Evolutionary conservation across 1,284 basidiomycete genomes (phyloP).

Genomic region (Cutaneotrichosporon cutaneum): DNA sequence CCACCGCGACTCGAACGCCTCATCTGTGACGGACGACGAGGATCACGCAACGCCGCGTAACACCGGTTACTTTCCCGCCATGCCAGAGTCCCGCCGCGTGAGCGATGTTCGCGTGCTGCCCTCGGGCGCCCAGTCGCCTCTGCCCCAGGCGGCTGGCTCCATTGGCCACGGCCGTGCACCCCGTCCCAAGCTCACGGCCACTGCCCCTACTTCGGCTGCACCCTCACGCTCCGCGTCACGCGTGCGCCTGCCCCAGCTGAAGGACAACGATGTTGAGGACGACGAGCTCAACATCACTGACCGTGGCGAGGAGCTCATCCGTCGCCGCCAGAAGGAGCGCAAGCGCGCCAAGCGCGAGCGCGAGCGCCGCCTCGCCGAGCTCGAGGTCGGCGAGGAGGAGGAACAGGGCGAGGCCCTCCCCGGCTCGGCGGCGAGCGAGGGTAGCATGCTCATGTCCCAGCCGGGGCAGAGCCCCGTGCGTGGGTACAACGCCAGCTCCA

Average conservation of each 20-base stretch:
- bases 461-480: slow-evolving; percentile 6
- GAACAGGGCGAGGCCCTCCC: slow-evolving; percentile 13
- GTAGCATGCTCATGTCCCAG: neutral
- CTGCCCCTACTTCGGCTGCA: slow-evolving; percentile 3
- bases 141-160: neutral
- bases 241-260: slow-evolving; percentile 13
- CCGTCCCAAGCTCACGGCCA: slow-evolving; percentile 11
- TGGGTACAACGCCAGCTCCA: slow-evolving; percentile 1
- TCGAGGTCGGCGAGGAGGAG: slow-evolving; percentile 28
- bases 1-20: slow-evolving; percentile 2
- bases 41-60: slow-evolving; percentile 21
- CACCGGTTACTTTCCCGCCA: slow-evolving; percentile 15
- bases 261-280: slow-evolving; percentile 39
- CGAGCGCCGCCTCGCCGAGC: slow-evolving; percentile 30
- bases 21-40: slow-evolving; percentile 4
- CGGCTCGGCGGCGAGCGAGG: slow-evolving; percentile 2
- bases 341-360: slow-evolving; percentile 48
- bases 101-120: slow-evolving; percentile 14
- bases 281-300: slow-evolving; percentile 57
- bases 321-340: slow-evolving; percentile 57
- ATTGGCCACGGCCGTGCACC: neutral
- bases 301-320: slow-evolving; percentile 59
- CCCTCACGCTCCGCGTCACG: slow-evolving; percentile 22
- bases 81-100: slow-evolving; percentile 11
- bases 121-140: slow-evolving; percentile 1